Evolutionary conservation across 2,329 filamentous ascomycete species (phyloP), one percentile per base, ranked within the genome.

Genomic region (Magnaporthiopsis incrustans): DNA sequence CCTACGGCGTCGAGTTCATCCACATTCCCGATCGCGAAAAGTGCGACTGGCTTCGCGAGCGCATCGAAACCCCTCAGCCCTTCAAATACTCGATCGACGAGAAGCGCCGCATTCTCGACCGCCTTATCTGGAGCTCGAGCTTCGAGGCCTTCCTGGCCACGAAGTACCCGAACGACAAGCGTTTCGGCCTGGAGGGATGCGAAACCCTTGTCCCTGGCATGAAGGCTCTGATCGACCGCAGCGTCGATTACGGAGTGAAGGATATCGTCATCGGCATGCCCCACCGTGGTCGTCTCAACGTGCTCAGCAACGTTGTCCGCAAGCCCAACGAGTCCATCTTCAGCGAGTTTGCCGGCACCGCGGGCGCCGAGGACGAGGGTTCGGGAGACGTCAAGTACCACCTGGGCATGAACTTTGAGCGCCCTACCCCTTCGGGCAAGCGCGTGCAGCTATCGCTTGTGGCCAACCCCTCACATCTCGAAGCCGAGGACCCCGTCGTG

Each of bases 321-420:
- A 99, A 99, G 81, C 94, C 95, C 72, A 99, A 99, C 78, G 95
- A 98, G 81, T 98, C 95, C 69, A 99, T 99, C 78, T 99, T 99
- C 83, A 96, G 91, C 76, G 95, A 99, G 78, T 99, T 99, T 73
- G 90, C 91, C 67, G 95, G 95, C 71, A 91, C 89, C 60, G 81
- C 90, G 27, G 92, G 91, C 74, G 91, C 91, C 64, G 90, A 91
- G 70, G 95, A 98, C 70, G 94, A 99, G 80, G 95, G 95, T 66
- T 98, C 95, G 65, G 95, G 95, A 72, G 95, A 99, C 77, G 95
- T 99, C 78, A 99, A 99, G 80, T 99, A 99, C 81, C 95, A 99
- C 81, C 82, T 99, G 73, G 95, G 95, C 75, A 99, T 99, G 95
- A 99, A 99, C 83, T 99, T 99, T 71, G 95, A 99, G 82, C 92